Conservation (phyloP, 768 basidiomycete species). For the Termitomyces sp. region DNA sequence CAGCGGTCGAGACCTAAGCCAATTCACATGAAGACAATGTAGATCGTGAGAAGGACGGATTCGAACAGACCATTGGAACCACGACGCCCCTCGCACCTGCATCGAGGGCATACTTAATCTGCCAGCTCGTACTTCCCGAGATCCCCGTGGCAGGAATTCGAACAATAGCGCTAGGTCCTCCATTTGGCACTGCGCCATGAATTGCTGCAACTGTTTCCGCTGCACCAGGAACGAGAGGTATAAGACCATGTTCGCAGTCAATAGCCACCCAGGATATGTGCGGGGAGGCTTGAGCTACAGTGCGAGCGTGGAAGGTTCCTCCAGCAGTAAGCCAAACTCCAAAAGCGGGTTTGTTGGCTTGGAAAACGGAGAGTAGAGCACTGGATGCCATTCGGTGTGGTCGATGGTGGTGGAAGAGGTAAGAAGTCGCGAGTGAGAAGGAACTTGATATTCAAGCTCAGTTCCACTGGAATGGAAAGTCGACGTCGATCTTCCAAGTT, state of each 20-base stretch:
- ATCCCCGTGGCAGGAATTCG: conserved; percentile 63
- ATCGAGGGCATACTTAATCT: conserved; percentile 70
- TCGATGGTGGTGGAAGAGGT: not conserved
- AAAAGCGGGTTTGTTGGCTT: conserved; percentile 56
- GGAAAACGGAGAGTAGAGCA: conserved; percentile 50
- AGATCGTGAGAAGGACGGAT: not conserved
- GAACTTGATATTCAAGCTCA: not conserved
- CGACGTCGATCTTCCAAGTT: too few species aligned
- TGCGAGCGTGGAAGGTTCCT: conserved; percentile 55
- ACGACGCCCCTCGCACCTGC: conserved; percentile 63
- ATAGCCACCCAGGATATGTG: conserved; percentile 62
- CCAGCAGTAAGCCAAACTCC: conserved; percentile 66
- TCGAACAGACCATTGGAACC: conserved; percentile 56
- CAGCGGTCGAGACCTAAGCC: conserved; percentile 49
- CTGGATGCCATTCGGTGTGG: conserved; percentile 42
- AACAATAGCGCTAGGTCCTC: conserved; percentile 53
- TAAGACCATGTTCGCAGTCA: conserved; percentile 68
- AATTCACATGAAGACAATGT: not conserved
- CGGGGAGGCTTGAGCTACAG: conserved; percentile 51
- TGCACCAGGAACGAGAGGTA: conserved; percentile 51
- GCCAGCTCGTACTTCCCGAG: conserved; percentile 56
- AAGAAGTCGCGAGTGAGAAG: not conserved
- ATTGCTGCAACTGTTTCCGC: conserved; percentile 56
- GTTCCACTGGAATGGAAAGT: not conserved
- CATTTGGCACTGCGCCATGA: conserved; percentile 35